A percentile compares a stretch with the other conserved stretches of the same genome.
These are phyloP conservation scores for Hirschfeldia incana DNA, from an alignment of 345 rosid genomes.

Conservation along the genomic window DNA sequence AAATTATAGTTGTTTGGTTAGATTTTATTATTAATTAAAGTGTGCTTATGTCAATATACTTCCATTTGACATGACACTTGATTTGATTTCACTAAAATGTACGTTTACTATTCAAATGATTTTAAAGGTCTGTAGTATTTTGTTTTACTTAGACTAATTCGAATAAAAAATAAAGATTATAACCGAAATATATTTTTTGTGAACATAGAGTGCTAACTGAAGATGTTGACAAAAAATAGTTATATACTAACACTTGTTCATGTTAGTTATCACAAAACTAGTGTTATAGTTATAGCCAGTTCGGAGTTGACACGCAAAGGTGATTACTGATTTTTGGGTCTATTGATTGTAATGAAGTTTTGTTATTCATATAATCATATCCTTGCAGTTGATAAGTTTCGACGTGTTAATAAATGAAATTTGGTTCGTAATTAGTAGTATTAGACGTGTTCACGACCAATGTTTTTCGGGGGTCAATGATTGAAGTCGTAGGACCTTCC, in stretches of 20 bases:
- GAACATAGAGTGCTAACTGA: too few relatives aligned
- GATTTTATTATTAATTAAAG: background rate
- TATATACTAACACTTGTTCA: background rate
- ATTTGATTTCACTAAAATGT: background rate
- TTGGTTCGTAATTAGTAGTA: conserved; percentile 17
- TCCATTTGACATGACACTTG: conserved; percentile 2
- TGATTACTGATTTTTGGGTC: background rate
- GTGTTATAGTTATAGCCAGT: background rate
- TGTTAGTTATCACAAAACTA: background rate
- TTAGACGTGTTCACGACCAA: conserved; percentile 40
- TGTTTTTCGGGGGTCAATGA: conserved; percentile 27
- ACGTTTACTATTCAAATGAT: background rate
- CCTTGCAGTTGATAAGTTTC: background rate
- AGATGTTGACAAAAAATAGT: too few relatives aligned
- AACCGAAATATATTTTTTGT: background rate
- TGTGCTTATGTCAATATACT: background rate
- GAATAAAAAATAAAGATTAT: background rate
- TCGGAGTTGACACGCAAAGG: background rate
- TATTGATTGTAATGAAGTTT: background rate
- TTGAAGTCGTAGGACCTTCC: conserved; percentile 31
- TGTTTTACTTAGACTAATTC: background rate
- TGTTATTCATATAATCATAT: background rate
- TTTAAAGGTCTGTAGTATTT: background rate
- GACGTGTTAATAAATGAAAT: background rate
- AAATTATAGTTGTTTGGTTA: background rate